These are phyloP conservation scores for Fusarium drepaniforme DNA, from an alignment of 2,329 filamentous ascomycete genomes.

Conservation along the genomic window DNA sequence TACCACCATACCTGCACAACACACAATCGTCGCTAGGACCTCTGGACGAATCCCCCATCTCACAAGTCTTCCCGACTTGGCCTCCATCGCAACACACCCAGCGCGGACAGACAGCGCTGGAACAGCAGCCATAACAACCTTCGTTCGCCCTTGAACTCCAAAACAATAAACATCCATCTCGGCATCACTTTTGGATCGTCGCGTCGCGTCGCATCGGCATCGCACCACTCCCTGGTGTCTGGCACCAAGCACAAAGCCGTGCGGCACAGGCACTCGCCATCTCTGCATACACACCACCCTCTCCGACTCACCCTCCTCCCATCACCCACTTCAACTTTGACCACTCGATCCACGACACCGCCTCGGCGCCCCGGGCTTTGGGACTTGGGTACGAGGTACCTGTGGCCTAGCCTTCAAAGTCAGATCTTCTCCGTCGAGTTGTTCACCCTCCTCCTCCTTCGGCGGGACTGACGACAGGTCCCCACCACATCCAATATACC, in stretches of 20 bases:
- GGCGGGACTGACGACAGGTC: conserved; percentile 41
- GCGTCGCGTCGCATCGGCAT: conserved; percentile 32
- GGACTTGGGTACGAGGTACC: conserved; percentile 42
- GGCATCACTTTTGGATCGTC: conserved; percentile 32
- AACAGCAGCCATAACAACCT: background rate
- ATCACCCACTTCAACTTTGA: conserved; percentile 34
- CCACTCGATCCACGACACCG: conserved; percentile 46
- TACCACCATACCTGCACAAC: conserved; percentile 30
- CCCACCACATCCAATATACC: conserved; percentile 43
- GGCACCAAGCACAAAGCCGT: conserved; percentile 34
- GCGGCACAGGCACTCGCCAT: conserved; percentile 28
- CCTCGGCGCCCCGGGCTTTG: conserved; percentile 43
- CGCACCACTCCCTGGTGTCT: conserved; percentile 35
- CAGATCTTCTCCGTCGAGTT: conserved; percentile 39
- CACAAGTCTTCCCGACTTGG: conserved; percentile 10
- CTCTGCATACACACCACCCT: conserved; percentile 36
- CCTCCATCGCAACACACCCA: background rate
- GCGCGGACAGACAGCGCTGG: background rate
- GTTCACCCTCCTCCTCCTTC: conserved; percentile 32
- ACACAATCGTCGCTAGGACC: conserved; percentile 29
- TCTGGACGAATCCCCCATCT: conserved; percentile 8
- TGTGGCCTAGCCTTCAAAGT: conserved; percentile 27
- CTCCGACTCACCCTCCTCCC: conserved; percentile 18
- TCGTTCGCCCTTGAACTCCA: conserved; percentile 15
- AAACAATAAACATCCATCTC: conserved; percentile 35